Evolutionary conservation across 352 stramenopile species (phyloP).

Genomic region (Globisporangium megalacanthum): DNA sequence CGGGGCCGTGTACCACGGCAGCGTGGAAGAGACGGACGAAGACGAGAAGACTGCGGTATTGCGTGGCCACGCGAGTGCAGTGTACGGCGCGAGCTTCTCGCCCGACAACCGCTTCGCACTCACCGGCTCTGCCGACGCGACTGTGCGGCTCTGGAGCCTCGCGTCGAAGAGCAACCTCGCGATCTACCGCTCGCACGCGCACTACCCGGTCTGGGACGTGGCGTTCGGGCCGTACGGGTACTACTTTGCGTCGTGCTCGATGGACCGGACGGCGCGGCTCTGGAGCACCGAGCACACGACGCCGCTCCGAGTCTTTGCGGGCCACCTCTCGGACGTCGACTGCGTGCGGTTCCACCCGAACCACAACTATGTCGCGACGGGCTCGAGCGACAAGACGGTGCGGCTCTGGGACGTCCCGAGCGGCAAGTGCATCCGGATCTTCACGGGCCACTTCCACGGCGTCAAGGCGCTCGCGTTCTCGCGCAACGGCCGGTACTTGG

Average conservation of each 20-base stretch:
- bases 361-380: constrained; percentile 93
- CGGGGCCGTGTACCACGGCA: constrained; percentile 54
- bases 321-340: constrained; percentile 91
- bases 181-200: constrained; percentile 68
- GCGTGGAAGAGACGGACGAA: constrained; percentile 42
- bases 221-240: constrained; percentile 88
- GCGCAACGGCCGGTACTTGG: constrained; percentile 86
- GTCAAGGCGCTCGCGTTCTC: constrained; percentile 89
- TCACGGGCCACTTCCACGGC: constrained; percentile 87
- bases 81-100: constrained; percentile 83
- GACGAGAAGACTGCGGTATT: constrained; percentile 68
- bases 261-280: constrained; percentile 90
- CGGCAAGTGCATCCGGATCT: constrained; percentile 89
- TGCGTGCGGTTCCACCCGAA: constrained; percentile 94
- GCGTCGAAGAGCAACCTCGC: constrained; percentile 72
- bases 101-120: constrained; percentile 84
- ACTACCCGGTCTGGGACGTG: constrained; percentile 90
- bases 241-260: constrained; percentile 94
- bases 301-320: constrained; percentile 91
- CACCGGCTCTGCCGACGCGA: constrained; percentile 75
- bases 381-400: constrained; percentile 92
- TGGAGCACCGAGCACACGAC: constrained; percentile 92
- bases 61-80: constrained; percentile 69
- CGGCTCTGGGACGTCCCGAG: constrained; percentile 93
- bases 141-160: constrained; percentile 82